Base-by-base conservation (phyloP, 2,329 filamentous ascomycete genomes). In the Cercospora nicotianae region DNA sequence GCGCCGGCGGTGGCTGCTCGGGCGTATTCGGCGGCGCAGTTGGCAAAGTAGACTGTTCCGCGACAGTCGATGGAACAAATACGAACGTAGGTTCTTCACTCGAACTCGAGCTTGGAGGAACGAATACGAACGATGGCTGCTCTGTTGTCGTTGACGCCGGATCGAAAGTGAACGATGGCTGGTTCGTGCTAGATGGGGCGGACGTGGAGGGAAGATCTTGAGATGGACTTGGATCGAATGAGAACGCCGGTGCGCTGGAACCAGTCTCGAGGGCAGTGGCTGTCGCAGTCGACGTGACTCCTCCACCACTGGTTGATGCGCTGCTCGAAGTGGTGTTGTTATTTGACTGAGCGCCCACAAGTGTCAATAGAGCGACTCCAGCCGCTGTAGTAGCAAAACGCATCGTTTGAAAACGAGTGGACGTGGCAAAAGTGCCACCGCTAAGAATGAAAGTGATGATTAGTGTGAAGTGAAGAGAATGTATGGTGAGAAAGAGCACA, bases 381-480 rank as follows among this genome's bases (percentile, higher is more conserved):
- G 62, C 51, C 10, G 23, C 30, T 18, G 12, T 16, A 20, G 55
- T 20, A 2, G 20, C 26, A 5, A 28, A 28, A 33, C 26, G 13
- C 62, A 64, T 64, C n/a, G 30, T 20, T 63, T 51, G 28, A 60
- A 60, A 71, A 70, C 63, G 68, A 72, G 64, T 67, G 70, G 66
- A 72, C 70, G 70, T 70, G 62, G 66, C 63, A 64, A 57, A 63
- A 63, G 51, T 36, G 58, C 68, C 66, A 68, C 68, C 36, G 59
- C 16, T 20, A 20, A 42, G 26, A 53, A 26, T 20, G 12, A 20
- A 57, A 5, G 26, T 10, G 62, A 12, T 53, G 28, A 18, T n/a
- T 55, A 45, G 23, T 63, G 39, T 33, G n/a, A 31, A 51, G 45
- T 23, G 45, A 51, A 26, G 45, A 51, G 26, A 20, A 23, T 23